phyloP scores from a whole-genome alignment of 225 moss, liverwort and hornwort species.

The Bryum argenteum region DNA sequence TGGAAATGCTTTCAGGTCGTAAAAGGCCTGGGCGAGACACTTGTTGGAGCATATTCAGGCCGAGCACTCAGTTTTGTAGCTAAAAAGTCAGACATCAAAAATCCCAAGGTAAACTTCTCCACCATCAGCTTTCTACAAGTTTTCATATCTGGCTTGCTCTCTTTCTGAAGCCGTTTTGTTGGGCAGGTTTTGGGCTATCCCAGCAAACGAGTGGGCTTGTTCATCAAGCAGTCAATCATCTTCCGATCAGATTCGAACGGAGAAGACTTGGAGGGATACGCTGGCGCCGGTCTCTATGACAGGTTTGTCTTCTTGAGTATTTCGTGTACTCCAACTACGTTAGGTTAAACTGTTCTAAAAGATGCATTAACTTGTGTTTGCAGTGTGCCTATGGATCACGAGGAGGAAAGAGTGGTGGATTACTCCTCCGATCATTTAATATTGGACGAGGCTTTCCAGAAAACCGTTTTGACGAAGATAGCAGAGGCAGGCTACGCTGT shows the following conservation, averaged over 20 bases:
- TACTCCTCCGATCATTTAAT: slow-evolving; percentile 81
- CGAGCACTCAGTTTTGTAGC: slow-evolving; percentile 89
- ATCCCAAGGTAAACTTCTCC: slow-evolving; percentile 53
- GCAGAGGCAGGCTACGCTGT: slow-evolving; percentile 77
- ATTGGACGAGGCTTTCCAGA: slow-evolving; percentile 68
- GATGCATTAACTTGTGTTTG: slow-evolving; percentile 22
- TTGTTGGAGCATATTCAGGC: slow-evolving; percentile 95
- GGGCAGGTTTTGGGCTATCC: slow-evolving; percentile 79
- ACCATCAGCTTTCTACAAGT: slow-evolving; percentile 2
- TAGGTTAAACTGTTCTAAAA: background rate
- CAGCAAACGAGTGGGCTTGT: slow-evolving; percentile 85
- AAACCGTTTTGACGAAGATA: slow-evolving; percentile 71
- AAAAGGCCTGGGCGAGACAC: slow-evolving; percentile 93
- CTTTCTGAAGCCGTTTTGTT: background rate
- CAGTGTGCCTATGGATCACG: slow-evolving; percentile 93
- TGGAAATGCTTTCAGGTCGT: slow-evolving; percentile 60
- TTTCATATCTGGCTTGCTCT: no score
- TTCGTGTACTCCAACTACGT: background rate
- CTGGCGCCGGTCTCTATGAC: slow-evolving; percentile 97
- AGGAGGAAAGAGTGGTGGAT: slow-evolving; percentile 88
- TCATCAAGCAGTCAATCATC: slow-evolving; percentile 87
- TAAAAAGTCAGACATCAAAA: slow-evolving; percentile 71
- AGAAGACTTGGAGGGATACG: slow-evolving; percentile 97
- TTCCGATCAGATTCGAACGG: slow-evolving; percentile 97
- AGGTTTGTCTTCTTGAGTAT: slow-evolving; percentile 45